These are phyloP conservation scores for Camelina neglecta DNA, from an alignment of 345 rosid species.

Conservation along the genomic window DNA sequence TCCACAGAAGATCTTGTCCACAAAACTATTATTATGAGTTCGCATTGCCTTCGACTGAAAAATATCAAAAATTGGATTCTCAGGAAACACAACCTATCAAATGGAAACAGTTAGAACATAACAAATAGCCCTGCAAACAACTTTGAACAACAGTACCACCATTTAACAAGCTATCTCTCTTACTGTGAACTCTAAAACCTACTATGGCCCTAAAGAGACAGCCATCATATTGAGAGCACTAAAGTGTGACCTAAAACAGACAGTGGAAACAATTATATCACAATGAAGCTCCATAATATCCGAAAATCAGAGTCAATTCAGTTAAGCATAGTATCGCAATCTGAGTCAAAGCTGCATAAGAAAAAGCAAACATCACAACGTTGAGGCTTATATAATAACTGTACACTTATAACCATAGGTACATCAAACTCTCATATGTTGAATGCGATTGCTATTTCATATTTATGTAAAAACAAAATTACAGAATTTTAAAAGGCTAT, in stretches of 20 bases:
- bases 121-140: not conserved
- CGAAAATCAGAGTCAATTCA: constrained; percentile 4
- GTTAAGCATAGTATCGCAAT: not conserved
- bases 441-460: not conserved
- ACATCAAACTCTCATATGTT: constrained; percentile 1
- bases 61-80: constrained; percentile 21
- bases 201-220: constrained; percentile 7
- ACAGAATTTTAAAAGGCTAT: not conserved
- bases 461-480: not conserved
- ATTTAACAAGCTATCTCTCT: constrained; percentile 12
- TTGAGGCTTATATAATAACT: not conserved
- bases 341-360: not conserved
- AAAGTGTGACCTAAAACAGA: constrained; percentile 9
- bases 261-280: constrained; percentile 10
- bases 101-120: not conserved
- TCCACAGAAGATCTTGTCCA: constrained; percentile 58
- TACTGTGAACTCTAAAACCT: constrained; percentile 25
- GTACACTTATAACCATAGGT: constrained; percentile 4
- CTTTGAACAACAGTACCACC: not conserved
- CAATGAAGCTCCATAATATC: constrained; percentile 10
- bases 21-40: constrained; percentile 47
- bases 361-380: constrained; percentile 8
- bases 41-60: constrained; percentile 67
- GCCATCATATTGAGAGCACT: constrained; percentile 13
- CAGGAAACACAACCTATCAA: constrained; percentile 6